These are phyloP conservation scores for Haplosporangium gracile DNA, from an alignment of 192 early-diverging fungal species.

Conservation along the genomic window DNA sequence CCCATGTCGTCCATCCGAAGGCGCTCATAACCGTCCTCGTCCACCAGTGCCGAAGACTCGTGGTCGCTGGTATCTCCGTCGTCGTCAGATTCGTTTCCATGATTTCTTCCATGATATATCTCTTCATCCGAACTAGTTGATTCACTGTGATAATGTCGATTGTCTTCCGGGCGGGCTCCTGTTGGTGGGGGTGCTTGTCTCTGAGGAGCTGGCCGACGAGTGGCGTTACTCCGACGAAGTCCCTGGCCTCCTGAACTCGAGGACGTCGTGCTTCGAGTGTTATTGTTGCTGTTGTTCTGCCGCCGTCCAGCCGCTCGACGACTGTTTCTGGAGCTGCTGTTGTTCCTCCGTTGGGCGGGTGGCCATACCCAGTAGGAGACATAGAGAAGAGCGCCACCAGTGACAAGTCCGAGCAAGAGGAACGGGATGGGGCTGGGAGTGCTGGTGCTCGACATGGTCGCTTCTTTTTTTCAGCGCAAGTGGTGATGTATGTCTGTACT, in stretches of 20 bases:
- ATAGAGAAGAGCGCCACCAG: slow-evolving; percentile 50
- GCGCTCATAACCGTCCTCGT: slow-evolving; percentile 61
- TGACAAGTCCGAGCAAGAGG: slow-evolving; percentile 55
- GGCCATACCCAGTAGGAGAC: slow-evolving; percentile 55
- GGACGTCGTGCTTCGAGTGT: neutral
- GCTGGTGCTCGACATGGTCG: slow-evolving; percentile 12
- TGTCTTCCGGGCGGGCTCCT: slow-evolving; percentile 22
- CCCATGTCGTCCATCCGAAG: slow-evolving; percentile 57
- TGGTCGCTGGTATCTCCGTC: slow-evolving; percentile 30
- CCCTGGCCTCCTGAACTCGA: neutral
- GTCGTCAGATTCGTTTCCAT: slow-evolving; percentile 26
- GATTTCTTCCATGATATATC: neutral
- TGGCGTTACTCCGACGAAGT: slow-evolving; percentile 50
- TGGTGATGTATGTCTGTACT: neutral
- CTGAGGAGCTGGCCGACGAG: slow-evolving; percentile 27
- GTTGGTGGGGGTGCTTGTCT: slow-evolving; percentile 51
- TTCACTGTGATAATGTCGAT: slow-evolving; percentile 25
- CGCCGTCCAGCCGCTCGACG: slow-evolving; percentile 5
- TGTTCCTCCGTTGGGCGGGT: slow-evolving; percentile 31
- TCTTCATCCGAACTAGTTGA: slow-evolving; percentile 35
- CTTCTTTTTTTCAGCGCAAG: too few species aligned
- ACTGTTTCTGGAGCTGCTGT: slow-evolving; percentile 7
- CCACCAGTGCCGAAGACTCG: slow-evolving; percentile 32
- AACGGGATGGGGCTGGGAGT: slow-evolving; percentile 38
- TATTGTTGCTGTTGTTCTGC: neutral